Conservation (phyloP, 2,329 filamentous ascomycete genomes). For the Aspergillus ustus region DNA sequence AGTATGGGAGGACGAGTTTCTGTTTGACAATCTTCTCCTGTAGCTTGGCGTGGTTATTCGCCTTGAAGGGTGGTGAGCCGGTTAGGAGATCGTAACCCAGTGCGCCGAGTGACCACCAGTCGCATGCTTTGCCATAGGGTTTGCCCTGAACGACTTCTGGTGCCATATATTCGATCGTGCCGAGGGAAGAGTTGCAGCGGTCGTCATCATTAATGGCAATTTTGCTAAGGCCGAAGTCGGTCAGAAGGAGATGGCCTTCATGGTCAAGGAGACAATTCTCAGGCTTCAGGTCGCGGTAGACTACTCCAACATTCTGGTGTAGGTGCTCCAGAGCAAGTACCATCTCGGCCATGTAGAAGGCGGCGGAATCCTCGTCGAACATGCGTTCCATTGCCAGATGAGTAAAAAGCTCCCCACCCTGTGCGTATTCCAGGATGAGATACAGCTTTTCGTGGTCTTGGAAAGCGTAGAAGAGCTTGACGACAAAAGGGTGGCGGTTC, state of each 20-base stretch:
- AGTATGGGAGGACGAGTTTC: conserved; percentile 88
- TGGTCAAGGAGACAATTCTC: conserved; percentile 95
- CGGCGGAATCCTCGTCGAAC: conserved; percentile 86
- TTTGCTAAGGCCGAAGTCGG: conserved; percentile 96
- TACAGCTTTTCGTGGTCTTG: conserved; percentile 98
- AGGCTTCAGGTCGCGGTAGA: conserved; percentile 96
- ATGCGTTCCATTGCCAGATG: conserved; percentile 92
- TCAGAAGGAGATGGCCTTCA: conserved; percentile 89
- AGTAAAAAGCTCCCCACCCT: conserved; percentile 96
- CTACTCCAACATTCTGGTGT: conserved; percentile 87
- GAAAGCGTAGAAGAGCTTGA: conserved; percentile 97
- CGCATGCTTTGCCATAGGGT: conserved; percentile 90
- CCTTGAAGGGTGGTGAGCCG: conserved; percentile 86
- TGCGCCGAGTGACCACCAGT: conserved; percentile 98
- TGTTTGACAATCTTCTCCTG: conserved; percentile 95
- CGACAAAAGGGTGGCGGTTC: conserved; percentile 95
- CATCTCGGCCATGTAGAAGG: conserved; percentile 99
- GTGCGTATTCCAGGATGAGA: conserved; percentile 94
- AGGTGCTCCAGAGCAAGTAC: conserved; percentile 91
- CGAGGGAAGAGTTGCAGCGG: conserved; percentile 85
- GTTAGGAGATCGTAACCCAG: conserved; percentile 92
- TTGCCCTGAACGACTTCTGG: conserved; percentile 89
- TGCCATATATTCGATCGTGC: conserved; percentile 98
- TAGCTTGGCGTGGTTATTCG: conserved; percentile 90
- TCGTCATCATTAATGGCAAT: conserved; percentile 75